These are phyloP conservation scores for Xylaria sp. DNA, from an alignment of 2,329 filamentous ascomycete species.

Conservation along the genomic window DNA sequence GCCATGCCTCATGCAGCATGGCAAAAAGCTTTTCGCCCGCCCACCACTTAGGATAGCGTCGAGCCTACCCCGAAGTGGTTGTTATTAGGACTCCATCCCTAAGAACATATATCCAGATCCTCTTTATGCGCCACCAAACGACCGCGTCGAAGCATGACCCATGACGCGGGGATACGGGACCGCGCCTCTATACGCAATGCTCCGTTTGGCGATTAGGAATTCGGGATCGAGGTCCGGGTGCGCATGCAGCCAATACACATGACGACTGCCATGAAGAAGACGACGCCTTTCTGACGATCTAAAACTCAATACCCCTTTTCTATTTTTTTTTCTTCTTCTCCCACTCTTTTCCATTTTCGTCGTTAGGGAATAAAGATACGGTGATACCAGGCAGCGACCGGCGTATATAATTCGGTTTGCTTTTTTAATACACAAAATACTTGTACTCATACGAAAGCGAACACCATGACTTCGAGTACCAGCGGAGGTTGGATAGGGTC, in stretches of 20 bases:
- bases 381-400: background rate
- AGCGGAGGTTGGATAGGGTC: background rate
- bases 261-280: slow-evolving; percentile 7
- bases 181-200: background rate
- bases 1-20: background rate
- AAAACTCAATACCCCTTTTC: background rate
- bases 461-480: slow-evolving; percentile 12
- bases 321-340: background rate
- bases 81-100: background rate
- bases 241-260: background rate
- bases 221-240: background rate
- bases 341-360: background rate
- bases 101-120: background rate
- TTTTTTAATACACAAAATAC: slow-evolving; percentile 9
- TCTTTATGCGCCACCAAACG: background rate
- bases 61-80: background rate
- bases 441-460: slow-evolving; percentile 12
- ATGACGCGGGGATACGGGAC: background rate
- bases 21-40: background rate
- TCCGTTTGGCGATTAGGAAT: background rate
- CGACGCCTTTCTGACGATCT: background rate
- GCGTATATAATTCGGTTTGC: slow-evolving; percentile 5
- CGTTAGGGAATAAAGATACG: background rate
- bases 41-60: background rate
- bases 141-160: background rate